Percentiles rank a stretch among this genome's conserved stretches.
Evolutionary conservation across 306 rosid genomes (phyloP).

Genomic region (Sesbania bispinosa): DNA sequence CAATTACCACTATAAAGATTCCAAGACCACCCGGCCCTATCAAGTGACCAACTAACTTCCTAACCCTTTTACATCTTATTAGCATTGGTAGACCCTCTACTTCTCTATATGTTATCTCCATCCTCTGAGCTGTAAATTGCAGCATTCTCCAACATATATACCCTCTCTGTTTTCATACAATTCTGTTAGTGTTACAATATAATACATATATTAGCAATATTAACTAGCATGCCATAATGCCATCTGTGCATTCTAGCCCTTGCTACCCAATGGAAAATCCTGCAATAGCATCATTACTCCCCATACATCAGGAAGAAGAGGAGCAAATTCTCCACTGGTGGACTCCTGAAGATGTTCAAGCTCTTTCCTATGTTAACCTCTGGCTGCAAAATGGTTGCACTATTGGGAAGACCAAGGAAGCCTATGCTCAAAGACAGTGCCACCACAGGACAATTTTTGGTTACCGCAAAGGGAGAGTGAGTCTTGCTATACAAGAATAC

Average conservation of each 20-base stretch:
- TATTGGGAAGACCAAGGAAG: slow-evolving; percentile 73
- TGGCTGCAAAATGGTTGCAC: slow-evolving; percentile 93
- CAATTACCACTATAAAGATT: no score
- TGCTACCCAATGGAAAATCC: slow-evolving; percentile 75
- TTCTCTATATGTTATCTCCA: slow-evolving; percentile 16
- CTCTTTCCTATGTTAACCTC: slow-evolving; percentile 88
- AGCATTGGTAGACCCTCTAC: slow-evolving; percentile 24
- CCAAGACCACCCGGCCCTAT: slow-evolving; percentile 27
- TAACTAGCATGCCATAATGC: slow-evolving; percentile 42
- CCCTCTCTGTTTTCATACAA: background rate
- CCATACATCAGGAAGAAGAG: slow-evolving; percentile 46
- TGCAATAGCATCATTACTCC: slow-evolving; percentile 58
- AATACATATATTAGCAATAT: background rate
- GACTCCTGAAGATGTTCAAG: slow-evolving; percentile 70
- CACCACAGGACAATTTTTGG: slow-evolving; percentile 91
- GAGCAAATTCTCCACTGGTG: slow-evolving; percentile 44
- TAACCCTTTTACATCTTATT: slow-evolving; percentile 12
- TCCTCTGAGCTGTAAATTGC: slow-evolving; percentile 12
- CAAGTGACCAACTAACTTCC: slow-evolving; percentile 45
- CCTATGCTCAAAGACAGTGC: slow-evolving; percentile 80
- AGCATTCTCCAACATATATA: slow-evolving; percentile 8
- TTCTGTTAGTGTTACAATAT: no score
- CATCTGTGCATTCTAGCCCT: slow-evolving; percentile 71
- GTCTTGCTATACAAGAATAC: slow-evolving; percentile 88
- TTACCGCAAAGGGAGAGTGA: slow-evolving; percentile 77